These are phyloP conservation scores for Ajuga chamaepitys DNA, from an alignment of 257 asterid species.

Conservation along the genomic window DNA sequence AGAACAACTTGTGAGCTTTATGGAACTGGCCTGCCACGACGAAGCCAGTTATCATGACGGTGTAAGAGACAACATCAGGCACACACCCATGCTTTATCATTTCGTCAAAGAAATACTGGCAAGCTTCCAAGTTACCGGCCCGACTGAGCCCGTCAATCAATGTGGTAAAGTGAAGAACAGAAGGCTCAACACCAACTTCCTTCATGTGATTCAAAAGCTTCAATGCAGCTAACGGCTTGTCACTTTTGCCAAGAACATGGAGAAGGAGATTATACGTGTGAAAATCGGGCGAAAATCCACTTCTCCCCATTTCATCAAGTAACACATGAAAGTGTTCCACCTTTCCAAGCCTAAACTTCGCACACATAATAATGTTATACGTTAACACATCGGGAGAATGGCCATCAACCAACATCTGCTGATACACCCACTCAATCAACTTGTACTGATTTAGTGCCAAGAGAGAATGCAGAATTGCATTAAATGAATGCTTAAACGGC, in stretches of 20 bases:
- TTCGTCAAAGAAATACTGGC: constrained; percentile 67
- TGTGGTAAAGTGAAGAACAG: constrained; percentile 82
- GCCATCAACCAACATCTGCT: constrained; percentile 69
- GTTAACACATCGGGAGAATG: constrained; percentile 82
- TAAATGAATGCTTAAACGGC: constrained; percentile 73
- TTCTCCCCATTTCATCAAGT: constrained; percentile 74
- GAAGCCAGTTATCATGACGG: constrained; percentile 85
- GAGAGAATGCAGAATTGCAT: constrained; percentile 77
- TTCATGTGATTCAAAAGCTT: constrained; percentile 91
- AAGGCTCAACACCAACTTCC: constrained; percentile 61
- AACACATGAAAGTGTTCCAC: constrained; percentile 68
- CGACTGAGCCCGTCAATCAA: constrained; percentile 90
- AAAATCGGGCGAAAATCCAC: constrained; percentile 77
- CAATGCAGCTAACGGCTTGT: constrained; percentile 76
- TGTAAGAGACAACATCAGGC: constrained; percentile 89
- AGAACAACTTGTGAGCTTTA: constrained; percentile 55
- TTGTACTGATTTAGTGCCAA: constrained; percentile 52
- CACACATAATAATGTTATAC: constrained; percentile 78
- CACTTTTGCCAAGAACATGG: constrained; percentile 76
- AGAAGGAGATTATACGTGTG: constrained; percentile 87
- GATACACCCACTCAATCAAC: constrained; percentile 92
- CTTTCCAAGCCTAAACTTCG: constrained; percentile 80
- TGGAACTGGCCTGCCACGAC: constrained; percentile 67
- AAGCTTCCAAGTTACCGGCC: constrained; percentile 85
- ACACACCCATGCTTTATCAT: constrained; percentile 57